These are phyloP conservation scores for Quercus phellos DNA, from an alignment of 331 rosid genomes.

Conservation along the genomic window DNA sequence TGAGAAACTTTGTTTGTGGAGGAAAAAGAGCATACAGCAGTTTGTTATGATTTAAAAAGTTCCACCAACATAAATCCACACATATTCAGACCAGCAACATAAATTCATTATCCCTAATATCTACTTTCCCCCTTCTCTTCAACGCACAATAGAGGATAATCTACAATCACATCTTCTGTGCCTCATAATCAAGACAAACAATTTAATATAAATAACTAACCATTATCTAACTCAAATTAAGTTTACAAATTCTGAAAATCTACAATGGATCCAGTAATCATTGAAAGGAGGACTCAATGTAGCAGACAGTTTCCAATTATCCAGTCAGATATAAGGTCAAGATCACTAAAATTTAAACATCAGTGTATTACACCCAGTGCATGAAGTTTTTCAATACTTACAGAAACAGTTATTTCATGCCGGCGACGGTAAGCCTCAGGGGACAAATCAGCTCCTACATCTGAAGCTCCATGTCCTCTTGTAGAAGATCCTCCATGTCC, in stretches of 20 bases:
- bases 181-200: not conserved
- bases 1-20: not conserved
- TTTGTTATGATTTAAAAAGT: not conserved
- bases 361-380: not conserved
- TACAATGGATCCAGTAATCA: not conserved
- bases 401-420: conserved; percentile 81
- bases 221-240: not conserved
- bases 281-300: not conserved
- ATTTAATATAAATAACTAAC: not conserved
- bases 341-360: not conserved
- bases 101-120: not conserved
- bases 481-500: conserved; percentile 46
- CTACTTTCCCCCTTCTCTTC: not conserved
- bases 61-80: not conserved
- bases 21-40: not conserved
- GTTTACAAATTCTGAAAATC: not conserved
- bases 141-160: not conserved
- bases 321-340: not conserved
- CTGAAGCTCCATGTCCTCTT: conserved; percentile 47
- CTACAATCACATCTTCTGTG: not conserved
- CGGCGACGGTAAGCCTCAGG: conserved; percentile 74
- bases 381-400: conserved; percentile 34
- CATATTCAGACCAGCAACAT: not conserved
- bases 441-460: conserved; percentile 63
- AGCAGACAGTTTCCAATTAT: not conserved